Conservation (phyloP, 2,329 filamentous ascomycete genomes). For the Monosporascus sp. region DNA sequence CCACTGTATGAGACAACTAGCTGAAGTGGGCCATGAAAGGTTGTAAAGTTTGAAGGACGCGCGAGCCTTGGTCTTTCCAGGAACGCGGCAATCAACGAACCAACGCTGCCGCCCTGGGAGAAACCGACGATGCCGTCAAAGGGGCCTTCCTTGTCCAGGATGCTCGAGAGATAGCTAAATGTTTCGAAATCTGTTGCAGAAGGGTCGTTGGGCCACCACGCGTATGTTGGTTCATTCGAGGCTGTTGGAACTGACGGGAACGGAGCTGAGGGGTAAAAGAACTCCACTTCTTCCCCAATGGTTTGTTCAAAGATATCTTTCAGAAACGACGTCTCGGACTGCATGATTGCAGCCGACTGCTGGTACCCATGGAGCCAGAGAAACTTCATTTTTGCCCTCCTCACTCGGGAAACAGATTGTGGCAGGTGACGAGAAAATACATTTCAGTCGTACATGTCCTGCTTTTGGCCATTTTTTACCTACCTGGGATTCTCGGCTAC, state of each 20-base stretch:
- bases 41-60: conserved; percentile 9
- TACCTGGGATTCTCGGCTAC: neutral
- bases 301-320: conserved; percentile 6
- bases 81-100: conserved; percentile 8
- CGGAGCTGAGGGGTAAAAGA: conserved; percentile 5
- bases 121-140: conserved; percentile 10
- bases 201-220: conserved; percentile 8
- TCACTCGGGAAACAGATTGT: neutral
- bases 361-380: conserved; percentile 11
- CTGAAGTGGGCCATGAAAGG: conserved; percentile 3
- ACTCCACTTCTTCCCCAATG: conserved; percentile 1
- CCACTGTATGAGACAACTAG: conserved; percentile 9
- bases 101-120: conserved; percentile 11
- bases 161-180: conserved; percentile 8
- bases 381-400: conserved; percentile 7
- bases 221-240: conserved; percentile 7
- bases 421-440: neutral
- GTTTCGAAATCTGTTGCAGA: conserved; percentile 3
- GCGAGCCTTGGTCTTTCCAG: conserved; percentile 5
- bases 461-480: neutral
- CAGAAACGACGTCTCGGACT: conserved; percentile 8
- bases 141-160: conserved; percentile 8
- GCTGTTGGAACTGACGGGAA: conserved; percentile 5
- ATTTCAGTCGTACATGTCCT: neutral
- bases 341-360: conserved; percentile 11